Percentiles rank a stretch among this genome's conserved stretches.
These are phyloP conservation scores for Neopestalotiopsis sp. DNA, from an alignment of 2,329 filamentous ascomycete species.

Conservation along the genomic window DNA sequence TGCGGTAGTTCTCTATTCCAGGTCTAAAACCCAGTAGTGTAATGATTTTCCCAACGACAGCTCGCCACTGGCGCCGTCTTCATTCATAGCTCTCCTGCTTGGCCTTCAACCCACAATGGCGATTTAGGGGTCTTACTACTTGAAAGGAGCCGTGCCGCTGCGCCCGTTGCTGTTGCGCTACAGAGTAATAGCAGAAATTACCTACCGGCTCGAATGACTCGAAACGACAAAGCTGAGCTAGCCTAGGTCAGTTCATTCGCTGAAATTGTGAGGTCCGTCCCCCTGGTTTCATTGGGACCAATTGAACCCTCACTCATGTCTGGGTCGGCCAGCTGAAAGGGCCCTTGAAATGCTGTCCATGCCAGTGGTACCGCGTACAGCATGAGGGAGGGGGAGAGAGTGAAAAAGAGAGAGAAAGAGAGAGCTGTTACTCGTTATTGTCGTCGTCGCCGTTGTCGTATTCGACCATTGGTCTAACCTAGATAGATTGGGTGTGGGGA, in stretches of 20 bases:
- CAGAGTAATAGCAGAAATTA: neutral
- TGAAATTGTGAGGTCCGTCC: neutral
- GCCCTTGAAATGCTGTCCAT: neutral
- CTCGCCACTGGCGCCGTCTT: too few species aligned
- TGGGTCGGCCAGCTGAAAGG: neutral
- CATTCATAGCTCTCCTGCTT: too few species aligned
- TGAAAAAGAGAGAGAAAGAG: too few species aligned
- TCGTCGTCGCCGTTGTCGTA: too few species aligned
- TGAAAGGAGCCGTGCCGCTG: slow-evolving; percentile 1
- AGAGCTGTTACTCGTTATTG: neutral
- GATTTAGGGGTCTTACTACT: neutral
- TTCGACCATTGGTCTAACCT: too few species aligned
- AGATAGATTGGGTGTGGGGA: too few species aligned
- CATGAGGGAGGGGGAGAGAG: neutral
- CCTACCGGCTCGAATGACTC: neutral
- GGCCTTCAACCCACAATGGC: neutral
- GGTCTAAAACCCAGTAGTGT: too few species aligned
- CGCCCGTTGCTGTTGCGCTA: neutral
- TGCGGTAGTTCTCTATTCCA: too few species aligned
- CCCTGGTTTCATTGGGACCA: neutral
- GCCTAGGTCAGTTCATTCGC: neutral
- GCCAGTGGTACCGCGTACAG: neutral
- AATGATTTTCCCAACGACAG: too few species aligned
- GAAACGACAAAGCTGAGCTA: neutral
- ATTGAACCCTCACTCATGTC: neutral